Conservation (phyloP, 2,329 filamentous ascomycete genomes). For the Parascedosporium putredinis region DNA sequence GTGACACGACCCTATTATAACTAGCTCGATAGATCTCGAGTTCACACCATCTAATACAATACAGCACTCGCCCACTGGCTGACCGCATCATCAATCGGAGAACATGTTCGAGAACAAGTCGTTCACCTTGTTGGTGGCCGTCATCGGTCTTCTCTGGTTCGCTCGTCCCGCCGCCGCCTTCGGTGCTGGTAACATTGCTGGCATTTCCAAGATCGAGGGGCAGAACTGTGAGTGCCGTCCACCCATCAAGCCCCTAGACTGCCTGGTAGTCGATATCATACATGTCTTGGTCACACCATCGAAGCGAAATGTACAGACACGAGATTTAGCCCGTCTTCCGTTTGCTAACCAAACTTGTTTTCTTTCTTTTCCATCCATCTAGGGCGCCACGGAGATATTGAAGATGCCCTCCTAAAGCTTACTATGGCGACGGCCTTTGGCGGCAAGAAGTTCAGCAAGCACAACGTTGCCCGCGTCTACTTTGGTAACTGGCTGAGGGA, state of each 20-base stretch:
- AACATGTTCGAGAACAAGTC: slow-evolving; percentile 39
- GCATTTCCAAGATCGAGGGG: slow-evolving; percentile 69
- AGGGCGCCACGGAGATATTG: slow-evolving; percentile 85
- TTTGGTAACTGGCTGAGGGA: slow-evolving; percentile 94
- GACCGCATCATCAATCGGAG: too few relatives aligned
- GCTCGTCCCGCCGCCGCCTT: slow-evolving; percentile 64
- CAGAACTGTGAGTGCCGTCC: slow-evolving; percentile 55
- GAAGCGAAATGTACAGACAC: too few relatives aligned
- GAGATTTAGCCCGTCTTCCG: too few relatives aligned
- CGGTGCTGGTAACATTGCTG: slow-evolving; percentile 80
- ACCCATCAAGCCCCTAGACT: background rate
- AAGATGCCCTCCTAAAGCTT: slow-evolving; percentile 74
- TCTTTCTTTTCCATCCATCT: too few relatives aligned
- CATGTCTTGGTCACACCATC: too few relatives aligned
- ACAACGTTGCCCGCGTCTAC: slow-evolving; percentile 81
- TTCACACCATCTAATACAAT: too few relatives aligned
- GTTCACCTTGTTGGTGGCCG: slow-evolving; percentile 40
- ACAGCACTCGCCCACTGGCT: too few relatives aligned
- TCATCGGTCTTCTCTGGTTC: slow-evolving; percentile 55
- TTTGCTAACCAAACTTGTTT: too few relatives aligned
- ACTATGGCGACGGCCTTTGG: slow-evolving; percentile 42
- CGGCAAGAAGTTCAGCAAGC: slow-evolving; percentile 76
- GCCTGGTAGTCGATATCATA: background rate
- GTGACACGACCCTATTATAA: too few relatives aligned
- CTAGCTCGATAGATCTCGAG: too few relatives aligned